phyloP scores from a whole-genome alignment of 2,329 filamentous ascomycete genomes.

The Arthrobotrys musiformis region DNA sequence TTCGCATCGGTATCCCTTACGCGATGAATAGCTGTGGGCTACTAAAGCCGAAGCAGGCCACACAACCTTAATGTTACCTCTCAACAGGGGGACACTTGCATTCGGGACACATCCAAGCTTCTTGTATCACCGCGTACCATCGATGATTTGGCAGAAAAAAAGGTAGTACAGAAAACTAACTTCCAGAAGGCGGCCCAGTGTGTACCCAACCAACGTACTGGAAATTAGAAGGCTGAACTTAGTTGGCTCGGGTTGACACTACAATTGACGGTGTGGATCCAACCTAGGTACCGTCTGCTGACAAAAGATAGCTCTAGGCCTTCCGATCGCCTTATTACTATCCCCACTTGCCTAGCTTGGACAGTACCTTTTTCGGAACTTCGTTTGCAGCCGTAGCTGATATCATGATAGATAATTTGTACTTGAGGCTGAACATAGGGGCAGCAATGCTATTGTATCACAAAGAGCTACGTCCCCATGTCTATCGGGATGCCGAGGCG shows the following conservation, averaged over 20 bases:
- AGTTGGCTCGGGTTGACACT: not conserved
- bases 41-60: not conserved
- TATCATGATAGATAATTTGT: not conserved
- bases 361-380: not conserved
- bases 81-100: not conserved
- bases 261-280: not conserved
- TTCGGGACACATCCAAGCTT: not conserved
- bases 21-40: not conserved
- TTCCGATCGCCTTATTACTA: not conserved
- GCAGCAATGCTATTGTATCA: not conserved
- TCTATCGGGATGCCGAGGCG: not conserved
- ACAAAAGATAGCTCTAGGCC: not conserved
- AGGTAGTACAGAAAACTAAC: not conserved
- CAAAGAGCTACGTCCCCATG: not conserved
- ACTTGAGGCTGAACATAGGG: not conserved
- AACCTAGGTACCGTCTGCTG: not conserved
- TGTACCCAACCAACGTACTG: not conserved
- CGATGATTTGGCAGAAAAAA: not conserved
- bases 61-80: not conserved
- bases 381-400: not conserved
- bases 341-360: too few relatives aligned
- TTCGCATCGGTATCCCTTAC: not conserved
- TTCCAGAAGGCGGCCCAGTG: not conserved
- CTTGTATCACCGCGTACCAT: not conserved
- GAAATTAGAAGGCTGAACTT: not conserved